Evolutionary conservation across 164 flowering plant species (phyloP).

Genomic region (Dillenia turbinata): DNA sequence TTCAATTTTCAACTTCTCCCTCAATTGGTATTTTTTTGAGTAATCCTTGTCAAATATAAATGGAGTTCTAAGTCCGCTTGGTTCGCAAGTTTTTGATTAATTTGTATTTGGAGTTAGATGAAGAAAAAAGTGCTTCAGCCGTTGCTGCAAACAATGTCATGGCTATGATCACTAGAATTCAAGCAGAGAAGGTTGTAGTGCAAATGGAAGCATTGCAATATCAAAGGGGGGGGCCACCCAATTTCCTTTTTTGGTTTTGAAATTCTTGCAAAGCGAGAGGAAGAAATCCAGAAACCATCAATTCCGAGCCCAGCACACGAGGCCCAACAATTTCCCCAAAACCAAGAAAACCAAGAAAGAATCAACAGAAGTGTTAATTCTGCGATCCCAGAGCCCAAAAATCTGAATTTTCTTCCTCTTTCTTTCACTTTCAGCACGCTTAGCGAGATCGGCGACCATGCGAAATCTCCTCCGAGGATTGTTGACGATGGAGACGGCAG

Average conservation of each 20-base stretch:
- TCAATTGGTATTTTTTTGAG: too few relatives aligned
- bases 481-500: too few relatives aligned
- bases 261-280: slow-evolving; percentile 52
- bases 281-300: slow-evolving; percentile 54
- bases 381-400: too few relatives aligned
- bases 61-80: slow-evolving; percentile 43
- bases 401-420: slow-evolving; percentile 49
- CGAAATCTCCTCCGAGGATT: slow-evolving; percentile 69
- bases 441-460: slow-evolving; percentile 67
- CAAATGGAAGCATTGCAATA: slow-evolving; percentile 91
- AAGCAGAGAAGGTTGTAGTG: slow-evolving; percentile 80
- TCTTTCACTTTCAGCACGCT: slow-evolving; percentile 42
- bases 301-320: too few relatives aligned
- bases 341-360: too few relatives aligned
- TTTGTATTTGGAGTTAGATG: slow-evolving; percentile 69
- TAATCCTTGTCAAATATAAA: too few relatives aligned
- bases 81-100: slow-evolving; percentile 51
- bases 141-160: slow-evolving; percentile 85
- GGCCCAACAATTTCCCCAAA: too few relatives aligned
- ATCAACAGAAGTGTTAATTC: too few relatives aligned
- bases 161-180: slow-evolving; percentile 89
- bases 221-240: slow-evolving; percentile 83
- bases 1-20: too few relatives aligned
- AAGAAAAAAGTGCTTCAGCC: slow-evolving; percentile 81
- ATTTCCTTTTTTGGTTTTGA: slow-evolving; percentile 56